phyloP scores from a whole-genome alignment of 257 asterid genomes.

The Lycium barbarum region DNA sequence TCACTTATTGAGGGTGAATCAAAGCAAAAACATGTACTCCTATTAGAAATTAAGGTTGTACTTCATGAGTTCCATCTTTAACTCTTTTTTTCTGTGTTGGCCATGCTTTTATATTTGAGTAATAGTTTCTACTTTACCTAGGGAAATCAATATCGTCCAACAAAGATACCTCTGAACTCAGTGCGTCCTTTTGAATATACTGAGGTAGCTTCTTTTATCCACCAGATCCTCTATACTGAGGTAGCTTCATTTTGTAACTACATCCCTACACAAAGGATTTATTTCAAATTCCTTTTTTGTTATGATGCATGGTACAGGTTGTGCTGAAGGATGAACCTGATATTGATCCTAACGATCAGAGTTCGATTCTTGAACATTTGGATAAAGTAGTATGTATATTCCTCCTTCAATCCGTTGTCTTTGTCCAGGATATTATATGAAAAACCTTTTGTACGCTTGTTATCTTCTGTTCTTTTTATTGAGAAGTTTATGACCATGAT shows the following conservation, averaged over 20 bases:
- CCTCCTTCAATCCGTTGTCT: conserved; percentile 34
- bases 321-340: conserved; percentile 90
- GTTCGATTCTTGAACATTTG: conserved; percentile 92
- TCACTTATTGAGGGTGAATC: conserved; percentile 99
- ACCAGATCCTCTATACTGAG: conserved; percentile 60
- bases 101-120: conserved; percentile 34
- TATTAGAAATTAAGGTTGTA: conserved; percentile 92
- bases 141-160: conserved; percentile 98
- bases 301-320: conserved; percentile 61
- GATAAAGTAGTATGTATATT: conserved; percentile 73
- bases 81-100: conserved; percentile 22
- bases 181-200: conserved; percentile 96
- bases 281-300: conserved; percentile 30
- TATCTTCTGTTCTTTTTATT: background rate
- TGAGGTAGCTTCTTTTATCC: conserved; percentile 66
- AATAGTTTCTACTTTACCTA: conserved; percentile 35
- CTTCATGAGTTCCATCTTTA: conserved; percentile 7
- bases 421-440: conserved; percentile 29
- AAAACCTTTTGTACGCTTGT: conserved; percentile 23
- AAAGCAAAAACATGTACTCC: conserved; percentile 90
- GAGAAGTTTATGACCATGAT: conserved; percentile 1
- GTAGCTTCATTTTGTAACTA: conserved; percentile 47
- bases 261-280: conserved; percentile 35
- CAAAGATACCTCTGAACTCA: conserved; percentile 88
- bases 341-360: conserved; percentile 87